Evolutionary conservation across 768 basidiomycete genomes (phyloP).

Genomic region (Kwoniella dendrophila): DNA sequence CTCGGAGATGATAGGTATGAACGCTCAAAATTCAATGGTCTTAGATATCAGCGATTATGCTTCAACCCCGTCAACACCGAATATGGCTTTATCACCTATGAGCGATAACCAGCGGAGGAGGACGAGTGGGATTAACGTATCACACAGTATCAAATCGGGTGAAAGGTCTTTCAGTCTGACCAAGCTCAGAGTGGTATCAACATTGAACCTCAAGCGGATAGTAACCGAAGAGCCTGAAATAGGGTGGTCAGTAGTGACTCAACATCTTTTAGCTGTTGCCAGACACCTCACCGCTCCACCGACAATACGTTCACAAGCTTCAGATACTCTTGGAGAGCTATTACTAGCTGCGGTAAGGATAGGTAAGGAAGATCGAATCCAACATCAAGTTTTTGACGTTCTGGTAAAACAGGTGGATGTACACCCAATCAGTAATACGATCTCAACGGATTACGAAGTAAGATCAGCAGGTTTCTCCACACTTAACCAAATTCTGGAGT

Average conservation of each 20-base stretch:
- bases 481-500: slow-evolving; percentile 84
- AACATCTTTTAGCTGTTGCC: slow-evolving; percentile 77
- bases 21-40: slow-evolving; percentile 45
- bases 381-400: slow-evolving; percentile 80
- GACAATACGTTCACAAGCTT: slow-evolving; percentile 81
- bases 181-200: slow-evolving; percentile 75
- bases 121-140: slow-evolving; percentile 85
- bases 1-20: slow-evolving; percentile 90
- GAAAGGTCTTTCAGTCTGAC: slow-evolving; percentile 82
- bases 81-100: slow-evolving; percentile 22
- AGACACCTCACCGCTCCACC: slow-evolving; percentile 69
- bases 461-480: slow-evolving; percentile 86
- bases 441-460: slow-evolving; percentile 68
- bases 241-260: slow-evolving; percentile 80
- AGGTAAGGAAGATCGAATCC: slow-evolving; percentile 60
- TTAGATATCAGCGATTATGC: slow-evolving; percentile 15
- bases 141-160: slow-evolving; percentile 76
- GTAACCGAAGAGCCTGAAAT: slow-evolving; percentile 78
- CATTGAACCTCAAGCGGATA: slow-evolving; percentile 83
- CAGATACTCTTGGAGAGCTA: slow-evolving; percentile 81
- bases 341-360: slow-evolving; percentile 64
- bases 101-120: slow-evolving; percentile 60
- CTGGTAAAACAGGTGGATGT: slow-evolving; percentile 72
- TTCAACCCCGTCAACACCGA: slow-evolving; percentile 24
- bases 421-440: slow-evolving; percentile 58